Evolutionary conservation across 805 yeast genomes (phyloP).

Genomic region (Cephaloascus albidus): DNA sequence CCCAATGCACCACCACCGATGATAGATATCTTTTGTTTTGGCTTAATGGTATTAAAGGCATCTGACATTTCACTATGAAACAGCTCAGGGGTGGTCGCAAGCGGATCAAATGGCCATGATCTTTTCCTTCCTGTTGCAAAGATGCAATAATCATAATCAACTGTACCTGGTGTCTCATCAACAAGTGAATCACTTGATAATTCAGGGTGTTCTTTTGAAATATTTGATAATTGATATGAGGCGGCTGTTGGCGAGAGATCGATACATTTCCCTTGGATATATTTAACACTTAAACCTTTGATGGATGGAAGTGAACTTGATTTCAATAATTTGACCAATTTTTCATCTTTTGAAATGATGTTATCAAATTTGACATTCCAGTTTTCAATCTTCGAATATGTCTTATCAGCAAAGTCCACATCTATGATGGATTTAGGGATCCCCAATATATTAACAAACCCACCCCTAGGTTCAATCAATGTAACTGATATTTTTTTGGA

Average conservation of each 20-base stretch:
- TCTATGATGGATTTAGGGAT: constrained; percentile 27
- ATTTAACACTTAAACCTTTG: constrained; percentile 1
- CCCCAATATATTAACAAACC: constrained; percentile 29
- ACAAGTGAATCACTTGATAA: not conserved
- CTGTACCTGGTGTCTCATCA: constrained; percentile 3
- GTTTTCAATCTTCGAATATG: constrained; percentile 17
- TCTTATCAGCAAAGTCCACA: constrained; percentile 21
- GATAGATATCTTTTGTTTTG: constrained; percentile 26
- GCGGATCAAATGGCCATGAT: constrained; percentile 46
- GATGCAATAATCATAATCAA: constrained; percentile 36
- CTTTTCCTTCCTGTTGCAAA: constrained; percentile 42
- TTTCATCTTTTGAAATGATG: constrained; percentile 23
- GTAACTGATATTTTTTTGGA: constrained; percentile 12
- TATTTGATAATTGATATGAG: no score
- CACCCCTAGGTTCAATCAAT: constrained; percentile 29
- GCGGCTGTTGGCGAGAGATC: not conserved
- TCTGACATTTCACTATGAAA: constrained; percentile 33
- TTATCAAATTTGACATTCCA: constrained; percentile 14
- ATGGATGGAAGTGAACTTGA: not conserved
- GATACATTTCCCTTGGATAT: constrained; percentile 7
- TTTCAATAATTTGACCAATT: constrained; percentile 16
- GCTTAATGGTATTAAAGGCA: constrained; percentile 18
- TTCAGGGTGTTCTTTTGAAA: no score
- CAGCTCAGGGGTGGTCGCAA: constrained; percentile 23
- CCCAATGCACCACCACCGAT: constrained; percentile 49